Evolutionary conservation across 2,329 filamentous ascomycete genomes (phyloP).

Genomic region (Trichoderma arundinaceum): DNA sequence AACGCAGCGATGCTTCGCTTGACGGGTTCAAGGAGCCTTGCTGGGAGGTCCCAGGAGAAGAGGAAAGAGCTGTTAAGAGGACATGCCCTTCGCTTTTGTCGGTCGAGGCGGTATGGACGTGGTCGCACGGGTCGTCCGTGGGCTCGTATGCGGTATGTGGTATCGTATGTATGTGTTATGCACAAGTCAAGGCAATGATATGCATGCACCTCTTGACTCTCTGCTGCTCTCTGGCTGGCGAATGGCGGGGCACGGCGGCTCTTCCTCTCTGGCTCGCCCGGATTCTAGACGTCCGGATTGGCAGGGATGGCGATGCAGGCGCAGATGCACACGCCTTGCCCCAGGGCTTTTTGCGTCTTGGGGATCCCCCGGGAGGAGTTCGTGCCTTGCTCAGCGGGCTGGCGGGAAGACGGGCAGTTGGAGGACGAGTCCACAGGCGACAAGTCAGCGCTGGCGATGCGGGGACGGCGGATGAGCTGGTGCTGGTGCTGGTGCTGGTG

Average conservation of each 20-base stretch:
- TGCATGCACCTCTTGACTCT: constrained; percentile 5
- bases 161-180: constrained; percentile 7
- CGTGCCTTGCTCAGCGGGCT: not conserved
- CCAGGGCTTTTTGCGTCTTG: not conserved
- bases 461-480: too few relatives aligned
- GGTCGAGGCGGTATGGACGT: constrained; percentile 26
- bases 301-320: constrained; percentile 20
- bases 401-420: not conserved
- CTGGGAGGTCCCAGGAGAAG: constrained; percentile 20
- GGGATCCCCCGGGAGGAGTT: not conserved
- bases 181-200: constrained; percentile 3
- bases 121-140: constrained; percentile 17
- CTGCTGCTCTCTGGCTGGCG: not conserved
- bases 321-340: constrained; percentile 13
- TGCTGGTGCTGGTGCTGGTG: constrained; percentile 4
- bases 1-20: too few relatives aligned
- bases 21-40: constrained; percentile 5
- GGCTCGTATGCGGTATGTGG: constrained; percentile 11
- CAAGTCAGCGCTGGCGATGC: too few relatives aligned
- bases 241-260: too few relatives aligned
- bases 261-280: too few relatives aligned
- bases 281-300: constrained; percentile 15
- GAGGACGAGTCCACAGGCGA: not conserved
- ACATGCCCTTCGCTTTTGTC: constrained; percentile 7
- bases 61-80: constrained; percentile 15